Evolutionary conservation across 495 filamentous ascomycete genomes (phyloP).

Genomic region (Margaritispora aquatica): DNA sequence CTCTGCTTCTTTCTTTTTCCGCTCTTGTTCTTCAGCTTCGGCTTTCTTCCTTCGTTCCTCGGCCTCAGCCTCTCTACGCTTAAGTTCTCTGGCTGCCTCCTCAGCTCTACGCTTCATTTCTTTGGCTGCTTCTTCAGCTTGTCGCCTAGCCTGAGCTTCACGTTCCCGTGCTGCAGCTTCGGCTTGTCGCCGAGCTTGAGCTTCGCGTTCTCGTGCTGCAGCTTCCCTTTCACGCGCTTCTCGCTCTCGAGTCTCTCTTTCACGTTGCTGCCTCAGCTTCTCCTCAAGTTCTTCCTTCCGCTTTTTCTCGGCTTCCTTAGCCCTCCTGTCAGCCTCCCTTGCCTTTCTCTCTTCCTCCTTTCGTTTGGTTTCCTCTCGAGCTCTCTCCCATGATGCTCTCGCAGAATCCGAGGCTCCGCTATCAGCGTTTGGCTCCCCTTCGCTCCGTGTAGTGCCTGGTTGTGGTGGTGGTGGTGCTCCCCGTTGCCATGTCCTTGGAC

Average conservation of each 20-base stretch:
- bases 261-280: constrained; percentile 27
- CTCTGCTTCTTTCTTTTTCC: constrained; percentile 6
- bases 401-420: constrained; percentile 20
- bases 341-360: constrained; percentile 56
- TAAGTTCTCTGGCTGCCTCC: constrained; percentile 31
- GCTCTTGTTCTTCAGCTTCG: constrained; percentile 29
- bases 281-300: constrained; percentile 35
- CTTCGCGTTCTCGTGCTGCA: constrained; percentile 47
- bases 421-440: constrained; percentile 7
- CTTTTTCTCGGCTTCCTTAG: constrained; percentile 41
- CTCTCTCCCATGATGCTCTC: constrained; percentile 61
- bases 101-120: constrained; percentile 47
- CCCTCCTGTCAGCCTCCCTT: constrained; percentile 40
- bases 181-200: constrained; percentile 43
- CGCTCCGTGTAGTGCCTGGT: constrained; percentile 20
- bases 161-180: constrained; percentile 51
- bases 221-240: too few relatives aligned
- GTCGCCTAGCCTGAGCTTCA: constrained; percentile 43
- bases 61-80: constrained; percentile 33
- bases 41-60: constrained; percentile 27
- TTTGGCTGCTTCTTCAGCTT: constrained; percentile 40
- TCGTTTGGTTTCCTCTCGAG: constrained; percentile 59
- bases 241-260: constrained; percentile 16
- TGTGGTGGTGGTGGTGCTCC: constrained; percentile 5
- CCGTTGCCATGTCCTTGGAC: constrained; percentile 16